Evolutionary conservation across 352 stramenopile species (phyloP), one percentile per base, ranked within the genome.

Genomic region (Phytophthora meadii): DNA sequence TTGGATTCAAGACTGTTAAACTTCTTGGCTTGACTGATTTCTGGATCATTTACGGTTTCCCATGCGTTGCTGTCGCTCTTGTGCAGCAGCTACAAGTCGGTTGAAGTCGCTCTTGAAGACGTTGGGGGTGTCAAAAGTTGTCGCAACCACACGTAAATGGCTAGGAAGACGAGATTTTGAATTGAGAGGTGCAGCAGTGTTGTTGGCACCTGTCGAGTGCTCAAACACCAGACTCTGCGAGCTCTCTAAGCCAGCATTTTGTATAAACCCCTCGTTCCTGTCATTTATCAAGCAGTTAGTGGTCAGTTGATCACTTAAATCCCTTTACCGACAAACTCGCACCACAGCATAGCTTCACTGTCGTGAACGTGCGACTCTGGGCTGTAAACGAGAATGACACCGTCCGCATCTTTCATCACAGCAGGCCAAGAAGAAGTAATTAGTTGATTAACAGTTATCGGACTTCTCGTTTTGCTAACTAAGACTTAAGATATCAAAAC

Each of bases 351-450:
- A 17, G 95, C 81, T 65, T 98, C 90, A 34, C 81, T 89, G 41
- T 95, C 87, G 62, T 98, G 92, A 37, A 91, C 75, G 34, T 93
- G 91, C 2, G 86, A 94, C 30, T 97, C 88, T 3, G 91, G 90
- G 46, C 96, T 96, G 79, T 96, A 97, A 9, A 97, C 87, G 11
- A 98, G 78, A 47, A 98, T 77, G 3, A 97, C 88, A 8, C 84
- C 92, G 50, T 95, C 82, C 15, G 81, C 72, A 49, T 95, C 89
- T 68, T 96, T 93, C 63, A 95, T 82, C 24, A 97, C 87, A 10
- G 91, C 91, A 1, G 89, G 88, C 91, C 92, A 98, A 65, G n/a
- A n/a, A n/a, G n/a, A n/a, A n/a, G n/a, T n/a, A n/a, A n/a, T n/a
- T n/a, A n/a, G n/a, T n/a, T n/a, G n/a, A n/a, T n/a, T n/a, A n/a